phyloP scores from a whole-genome alignment of 306 rosid species.

The Inga leiocalycina region DNA sequence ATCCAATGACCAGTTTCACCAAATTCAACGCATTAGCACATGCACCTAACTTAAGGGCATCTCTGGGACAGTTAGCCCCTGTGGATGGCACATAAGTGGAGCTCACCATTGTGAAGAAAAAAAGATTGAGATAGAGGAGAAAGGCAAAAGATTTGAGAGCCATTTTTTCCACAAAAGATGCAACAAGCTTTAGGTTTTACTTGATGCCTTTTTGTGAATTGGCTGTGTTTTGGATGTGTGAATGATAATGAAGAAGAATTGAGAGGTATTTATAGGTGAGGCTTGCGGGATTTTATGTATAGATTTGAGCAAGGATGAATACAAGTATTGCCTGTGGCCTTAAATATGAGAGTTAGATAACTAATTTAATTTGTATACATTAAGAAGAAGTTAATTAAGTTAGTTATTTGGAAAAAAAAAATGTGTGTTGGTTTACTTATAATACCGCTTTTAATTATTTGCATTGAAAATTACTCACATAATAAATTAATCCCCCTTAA shows the following conservation, averaged over 20 bases:
- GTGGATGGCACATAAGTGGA: background rate
- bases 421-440: too few species aligned
- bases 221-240: background rate
- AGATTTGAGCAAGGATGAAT: too few species aligned
- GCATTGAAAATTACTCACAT: too few species aligned
- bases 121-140: background rate
- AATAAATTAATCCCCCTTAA: too few species aligned
- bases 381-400: too few species aligned
- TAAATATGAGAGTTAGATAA: too few species aligned
- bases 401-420: too few species aligned
- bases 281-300: background rate
- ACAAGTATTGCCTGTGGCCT: too few species aligned
- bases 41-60: constrained; percentile 20
- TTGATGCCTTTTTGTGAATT: background rate
- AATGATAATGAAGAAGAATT: background rate
- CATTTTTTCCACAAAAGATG: background rate
- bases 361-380: too few species aligned
- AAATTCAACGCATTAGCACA: constrained; percentile 42
- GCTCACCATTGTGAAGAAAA: background rate
- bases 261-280: background rate
- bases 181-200: background rate
- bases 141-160: background rate
- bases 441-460: too few species aligned
- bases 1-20: constrained; percentile 34
- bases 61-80: background rate